Base-by-base conservation (phyloP, 129 eudicot genomes). In the Pulicaria dysenterica region DNA sequence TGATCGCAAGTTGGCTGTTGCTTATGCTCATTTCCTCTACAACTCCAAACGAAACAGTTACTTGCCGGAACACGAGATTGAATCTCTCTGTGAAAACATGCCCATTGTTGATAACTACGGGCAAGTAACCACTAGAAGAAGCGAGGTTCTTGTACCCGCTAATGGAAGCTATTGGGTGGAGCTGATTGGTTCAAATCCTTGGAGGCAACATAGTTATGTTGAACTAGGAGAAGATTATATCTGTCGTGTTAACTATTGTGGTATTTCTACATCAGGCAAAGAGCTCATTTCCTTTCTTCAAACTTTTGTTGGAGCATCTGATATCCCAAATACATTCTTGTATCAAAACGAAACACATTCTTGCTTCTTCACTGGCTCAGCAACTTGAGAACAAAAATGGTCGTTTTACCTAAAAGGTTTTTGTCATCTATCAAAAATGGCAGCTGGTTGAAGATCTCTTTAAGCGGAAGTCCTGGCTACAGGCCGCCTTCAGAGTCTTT, bases 401-500 rank as follows among this genome's bases (percentile, higher is more conserved):
- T 4, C 45, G 0, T 0, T 43, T 15, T 87, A 41, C 89, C 94
- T 0, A 51, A 31, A 7, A 74, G 50, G 42, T 82, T 87, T 53
- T 60, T 77, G 45, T 76, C 50, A 2, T 77, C 82, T 5, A 80
- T 87, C 0, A 67, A 74, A 81, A 37, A 80, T 19, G 87, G 94
- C 15, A 70, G 82, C 70, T 87, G 94, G 94, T 34, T 87, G 72
- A 82, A 64, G 71, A 61, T 80, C n/a, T 65, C 80, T 9, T 19
- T 84, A 13, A 56, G 81, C 11, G 82, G 86, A 1, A 44, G 47
- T 67, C 5, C 82, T 14, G 73, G 82, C 9, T 74, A 60, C 58
- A 74, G 81, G 57, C 73, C 89, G 11, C 94, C 94, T 1, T 76
- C 85, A 3, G 45, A 82, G 54, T 84, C 94, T 10, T 87, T 87